These are phyloP conservation scores for Colletotrichum orbiculare DNA, from an alignment of 2,329 filamentous ascomycete genomes.

Conservation along the genomic window DNA sequence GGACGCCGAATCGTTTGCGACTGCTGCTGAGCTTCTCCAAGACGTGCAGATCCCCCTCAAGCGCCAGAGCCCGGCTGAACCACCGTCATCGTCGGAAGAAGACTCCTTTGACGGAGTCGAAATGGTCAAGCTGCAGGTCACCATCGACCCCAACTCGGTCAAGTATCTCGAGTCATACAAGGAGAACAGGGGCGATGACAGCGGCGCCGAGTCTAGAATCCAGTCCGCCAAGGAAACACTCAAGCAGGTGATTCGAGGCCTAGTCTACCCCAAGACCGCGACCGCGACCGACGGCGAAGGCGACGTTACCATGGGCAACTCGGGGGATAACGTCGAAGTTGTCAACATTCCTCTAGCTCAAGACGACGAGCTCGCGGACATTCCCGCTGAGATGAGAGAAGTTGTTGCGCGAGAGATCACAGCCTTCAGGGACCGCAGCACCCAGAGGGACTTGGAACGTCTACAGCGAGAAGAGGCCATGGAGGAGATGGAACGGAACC, in stretches of 20 bases:
- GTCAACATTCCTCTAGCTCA: conserved; percentile 88
- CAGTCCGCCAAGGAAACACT: conserved; percentile 77
- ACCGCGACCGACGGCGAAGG: conserved; percentile 68
- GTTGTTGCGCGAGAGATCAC: conserved; percentile 94
- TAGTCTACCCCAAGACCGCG: conserved; percentile 74
- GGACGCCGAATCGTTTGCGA: conserved; percentile 86
- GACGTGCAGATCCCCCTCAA: conserved; percentile 85
- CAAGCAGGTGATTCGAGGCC: conserved; percentile 73
- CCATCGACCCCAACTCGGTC: conserved; percentile 83
- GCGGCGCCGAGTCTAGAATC: conserved; percentile 73
- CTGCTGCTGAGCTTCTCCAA: conserved; percentile 85
- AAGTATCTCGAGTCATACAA: conserved; percentile 89
- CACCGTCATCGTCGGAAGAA: conserved; percentile 48
- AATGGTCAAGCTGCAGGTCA: conserved; percentile 76
- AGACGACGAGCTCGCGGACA: conserved; percentile 95
- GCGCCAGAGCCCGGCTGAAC: conserved; percentile 69
- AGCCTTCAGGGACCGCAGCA: conserved; percentile 92
- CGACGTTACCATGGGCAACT: conserved; percentile 77
- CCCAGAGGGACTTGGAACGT: conserved; percentile 87
- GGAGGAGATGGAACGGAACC: conserved; percentile 82
- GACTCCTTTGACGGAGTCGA: conserved; percentile 67
- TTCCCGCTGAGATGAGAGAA: conserved; percentile 95
- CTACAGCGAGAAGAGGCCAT: conserved; percentile 91
- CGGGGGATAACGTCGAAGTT: conserved; percentile 79
- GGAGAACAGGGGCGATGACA: conserved; percentile 71